Base-by-base conservation (phyloP, 2,329 filamentous ascomycete species). In the Cercospora canescens region DNA sequence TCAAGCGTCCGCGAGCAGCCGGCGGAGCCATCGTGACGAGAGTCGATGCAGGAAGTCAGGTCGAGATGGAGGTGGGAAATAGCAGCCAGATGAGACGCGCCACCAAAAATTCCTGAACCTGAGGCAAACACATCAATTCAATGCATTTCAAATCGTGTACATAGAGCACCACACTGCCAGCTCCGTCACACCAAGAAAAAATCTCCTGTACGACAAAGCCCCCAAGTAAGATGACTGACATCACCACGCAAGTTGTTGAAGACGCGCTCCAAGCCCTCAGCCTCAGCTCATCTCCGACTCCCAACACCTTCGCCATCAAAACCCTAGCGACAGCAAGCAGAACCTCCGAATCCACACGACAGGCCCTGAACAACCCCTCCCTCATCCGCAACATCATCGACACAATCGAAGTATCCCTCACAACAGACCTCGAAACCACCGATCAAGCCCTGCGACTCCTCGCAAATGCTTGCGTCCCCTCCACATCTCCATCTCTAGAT, bases 391-490 rank as follows among this genome's bases (percentile, higher is more conserved):
- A 34, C n/a, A 62, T 72, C 30, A 60, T 69, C 50, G 60, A 67
- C 41, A 54, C 65, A 16, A 60, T 70, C 9, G 58, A 70, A 52
- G 12, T 11, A 58, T 54, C 52, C 12, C 35, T 69, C 50, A 55
- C 54, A 57, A 55, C 67, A 18, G 62, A 64, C 18, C 30, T 45
- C n/a, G 58, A 66, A 34, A 66, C 61, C 7, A 39, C 59, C 24
- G 61, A 64, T 11, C 41, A 45, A 2, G 69, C 72, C 16, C 69
- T 77, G 2, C 71, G 75, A 9, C 76, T 75, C 50, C 68, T 78
- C n/a, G 76, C 73, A 9, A 77, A 76, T 48, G 73, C 74, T 50
- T 75, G 72, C 64, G 71, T 68, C 37, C 4, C 32, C 9, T 4
- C 32, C 14, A 4, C 32, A 35, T 35, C 32, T 9, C 8, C 32